phyloP scores from a whole-genome alignment of 192 early-diverging fungal genomes.

The Gaertneriomyces sp. region DNA sequence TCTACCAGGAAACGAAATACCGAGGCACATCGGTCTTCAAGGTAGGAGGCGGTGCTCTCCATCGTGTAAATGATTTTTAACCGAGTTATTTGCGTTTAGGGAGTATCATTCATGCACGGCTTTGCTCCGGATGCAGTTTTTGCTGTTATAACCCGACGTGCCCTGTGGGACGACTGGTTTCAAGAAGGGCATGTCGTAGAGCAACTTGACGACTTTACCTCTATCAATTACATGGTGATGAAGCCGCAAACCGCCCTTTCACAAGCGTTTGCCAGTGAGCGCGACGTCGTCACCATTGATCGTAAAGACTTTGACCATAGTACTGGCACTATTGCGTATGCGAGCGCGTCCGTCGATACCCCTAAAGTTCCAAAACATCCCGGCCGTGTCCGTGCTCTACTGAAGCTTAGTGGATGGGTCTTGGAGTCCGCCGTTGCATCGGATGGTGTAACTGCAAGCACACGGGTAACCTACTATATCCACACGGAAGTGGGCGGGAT shows the following conservation, averaged over 20 bases:
- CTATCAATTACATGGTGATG: constrained; percentile 33
- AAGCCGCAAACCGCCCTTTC: constrained; percentile 26
- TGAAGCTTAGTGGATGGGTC: constrained; percentile 37
- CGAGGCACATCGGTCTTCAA: background rate
- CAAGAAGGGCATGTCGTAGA: constrained; percentile 30
- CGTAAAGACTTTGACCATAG: constrained; percentile 16
- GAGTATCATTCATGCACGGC: constrained; percentile 22
- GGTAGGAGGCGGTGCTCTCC: too few species aligned
- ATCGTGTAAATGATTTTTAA: background rate
- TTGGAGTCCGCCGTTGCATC: constrained; percentile 26
- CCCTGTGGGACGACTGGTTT: constrained; percentile 34
- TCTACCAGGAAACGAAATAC: constrained; percentile 19
- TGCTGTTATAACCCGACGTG: constrained; percentile 20
- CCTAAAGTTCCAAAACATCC: constrained; percentile 33
- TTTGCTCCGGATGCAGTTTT: constrained; percentile 32
- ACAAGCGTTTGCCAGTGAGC: constrained; percentile 21
- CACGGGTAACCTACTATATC: constrained; percentile 29
- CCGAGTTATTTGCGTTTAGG: constrained; percentile 21
- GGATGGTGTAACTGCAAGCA: constrained; percentile 18
- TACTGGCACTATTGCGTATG: constrained; percentile 26
- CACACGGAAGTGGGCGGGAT: constrained; percentile 32
- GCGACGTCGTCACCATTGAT: constrained; percentile 30
- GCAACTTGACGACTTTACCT: constrained; percentile 24
- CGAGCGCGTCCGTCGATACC: constrained; percentile 29
- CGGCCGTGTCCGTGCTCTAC: constrained; percentile 27